Evolutionary conservation across 306 rosid genomes (phyloP).

Genomic region (Dryas drummondii): DNA sequence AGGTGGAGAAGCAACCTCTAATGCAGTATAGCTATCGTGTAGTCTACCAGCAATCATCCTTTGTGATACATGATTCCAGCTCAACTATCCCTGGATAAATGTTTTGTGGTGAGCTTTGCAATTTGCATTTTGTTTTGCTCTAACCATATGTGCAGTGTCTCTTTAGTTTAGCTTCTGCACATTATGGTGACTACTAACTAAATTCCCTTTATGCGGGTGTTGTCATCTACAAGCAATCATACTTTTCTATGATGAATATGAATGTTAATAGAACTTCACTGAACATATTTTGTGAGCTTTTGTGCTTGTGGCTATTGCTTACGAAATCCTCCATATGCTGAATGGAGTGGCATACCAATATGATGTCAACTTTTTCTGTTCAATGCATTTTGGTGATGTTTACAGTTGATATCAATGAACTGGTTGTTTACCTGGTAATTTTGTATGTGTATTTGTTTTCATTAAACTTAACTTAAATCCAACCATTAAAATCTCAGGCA

Average conservation of each 20-base stretch:
- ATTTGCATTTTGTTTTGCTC: neutral
- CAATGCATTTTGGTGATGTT: too few relatives aligned
- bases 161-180: neutral
- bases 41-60: conserved; percentile 42
- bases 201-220: conserved; percentile 2
- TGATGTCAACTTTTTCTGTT: too few relatives aligned
- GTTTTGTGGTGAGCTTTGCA: conserved; percentile 25
- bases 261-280: neutral
- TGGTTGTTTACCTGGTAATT: too few relatives aligned
- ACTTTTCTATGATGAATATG: conserved; percentile 12
- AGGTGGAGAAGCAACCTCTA: conserved; percentile 32
- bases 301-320: too few relatives aligned
- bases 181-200: conserved; percentile 8
- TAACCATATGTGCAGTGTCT: neutral
- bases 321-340: too few relatives aligned
- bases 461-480: too few relatives aligned
- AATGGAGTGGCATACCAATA: too few relatives aligned
- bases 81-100: conserved; percentile 17
- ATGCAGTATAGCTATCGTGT: conserved; percentile 42
- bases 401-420: too few relatives aligned
- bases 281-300: neutral
- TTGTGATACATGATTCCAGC: conserved; percentile 25
- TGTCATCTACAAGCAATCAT: conserved; percentile 14
- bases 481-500: too few relatives aligned
- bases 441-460: too few relatives aligned